These are phyloP conservation scores for Claviceps lovelessii DNA, from an alignment of 2,329 filamentous ascomycete genomes.

Conservation along the genomic window DNA sequence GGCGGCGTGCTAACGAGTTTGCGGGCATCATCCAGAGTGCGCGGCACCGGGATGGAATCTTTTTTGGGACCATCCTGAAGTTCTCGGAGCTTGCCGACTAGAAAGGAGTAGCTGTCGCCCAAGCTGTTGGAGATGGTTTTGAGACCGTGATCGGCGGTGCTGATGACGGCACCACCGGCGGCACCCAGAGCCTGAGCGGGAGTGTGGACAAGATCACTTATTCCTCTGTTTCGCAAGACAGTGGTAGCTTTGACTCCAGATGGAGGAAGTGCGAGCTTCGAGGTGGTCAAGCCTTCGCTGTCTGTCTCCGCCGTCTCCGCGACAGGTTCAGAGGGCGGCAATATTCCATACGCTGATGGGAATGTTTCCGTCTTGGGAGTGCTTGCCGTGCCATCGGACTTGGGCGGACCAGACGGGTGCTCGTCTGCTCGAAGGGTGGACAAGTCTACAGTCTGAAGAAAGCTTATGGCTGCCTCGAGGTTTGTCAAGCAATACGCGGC, in stretches of 20 bases:
- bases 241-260: constrained; percentile 30
- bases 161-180: constrained; percentile 72
- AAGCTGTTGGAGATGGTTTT: constrained; percentile 85
- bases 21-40: constrained; percentile 82
- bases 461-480: constrained; percentile 84
- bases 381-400: constrained; percentile 33
- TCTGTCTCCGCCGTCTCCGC: constrained; percentile 20
- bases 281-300: constrained; percentile 18
- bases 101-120: constrained; percentile 84
- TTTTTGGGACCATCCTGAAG: constrained; percentile 31
- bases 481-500: constrained; percentile 94
- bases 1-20: constrained; percentile 69
- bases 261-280: constrained; percentile 24
- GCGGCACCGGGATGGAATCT: constrained; percentile 51
- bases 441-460: constrained; percentile 88
- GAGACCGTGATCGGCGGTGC: constrained; percentile 77
- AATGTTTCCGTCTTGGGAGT: constrained; percentile 40
- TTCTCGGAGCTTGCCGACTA: constrained; percentile 78
- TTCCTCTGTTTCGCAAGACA: constrained; percentile 52
- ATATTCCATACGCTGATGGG: constrained; percentile 38
- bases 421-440: constrained; percentile 77
- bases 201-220: constrained; percentile 77
- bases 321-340: constrained; percentile 18
- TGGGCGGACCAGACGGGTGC: constrained; percentile 50
- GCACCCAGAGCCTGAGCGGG: constrained; percentile 69